Evolutionary conservation across 352 stramenopile species (phyloP).

Genomic region (Pythium sp.): DNA sequence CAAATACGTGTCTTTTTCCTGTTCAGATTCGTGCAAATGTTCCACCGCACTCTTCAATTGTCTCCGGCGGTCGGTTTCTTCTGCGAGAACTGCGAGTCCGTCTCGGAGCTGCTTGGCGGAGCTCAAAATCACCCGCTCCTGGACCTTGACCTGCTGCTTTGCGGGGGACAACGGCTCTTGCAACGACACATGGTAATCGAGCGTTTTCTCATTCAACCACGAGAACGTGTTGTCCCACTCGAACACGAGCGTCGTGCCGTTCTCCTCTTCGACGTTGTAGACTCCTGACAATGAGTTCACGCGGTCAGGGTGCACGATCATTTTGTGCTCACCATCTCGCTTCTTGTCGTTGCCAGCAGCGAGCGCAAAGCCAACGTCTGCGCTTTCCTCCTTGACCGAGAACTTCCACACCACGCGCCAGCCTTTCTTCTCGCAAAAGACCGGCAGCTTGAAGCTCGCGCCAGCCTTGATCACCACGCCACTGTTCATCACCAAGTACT

Average conservation of each 20-base stretch:
- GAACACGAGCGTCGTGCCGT: slow-evolving; percentile 51
- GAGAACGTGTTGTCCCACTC: slow-evolving; percentile 85
- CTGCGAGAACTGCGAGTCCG: slow-evolving; percentile 30
- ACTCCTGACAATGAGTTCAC: slow-evolving; percentile 55
- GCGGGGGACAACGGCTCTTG: slow-evolving; percentile 48
- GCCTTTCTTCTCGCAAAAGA: slow-evolving; percentile 61
- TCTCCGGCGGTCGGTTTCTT: slow-evolving; percentile 31
- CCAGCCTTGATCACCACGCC: slow-evolving; percentile 81
- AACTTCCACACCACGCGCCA: slow-evolving; percentile 83
- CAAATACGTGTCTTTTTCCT: slow-evolving; percentile 35
- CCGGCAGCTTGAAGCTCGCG: slow-evolving; percentile 59
- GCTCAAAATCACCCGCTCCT: slow-evolving; percentile 26
- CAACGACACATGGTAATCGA: slow-evolving; percentile 82
- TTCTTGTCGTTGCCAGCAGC: background rate
- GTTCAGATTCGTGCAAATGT: slow-evolving; percentile 33
- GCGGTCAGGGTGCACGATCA: slow-evolving; percentile 41
- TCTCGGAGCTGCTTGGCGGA: slow-evolving; percentile 28
- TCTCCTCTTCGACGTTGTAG: slow-evolving; percentile 36
- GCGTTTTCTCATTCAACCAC: slow-evolving; percentile 82
- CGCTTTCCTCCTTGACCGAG: slow-evolving; percentile 60
- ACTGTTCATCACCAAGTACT: slow-evolving; percentile 70
- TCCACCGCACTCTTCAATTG: slow-evolving; percentile 35
- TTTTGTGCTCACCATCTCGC: slow-evolving; percentile 6
- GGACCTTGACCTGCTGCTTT: slow-evolving; percentile 33
- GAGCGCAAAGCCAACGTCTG: slow-evolving; percentile 60